Percentiles rank a stretch among this genome's conserved stretches.
These are phyloP conservation scores for Alnus glutinosa DNA, from an alignment of 306 rosid genomes.

Conservation along the genomic window DNA sequence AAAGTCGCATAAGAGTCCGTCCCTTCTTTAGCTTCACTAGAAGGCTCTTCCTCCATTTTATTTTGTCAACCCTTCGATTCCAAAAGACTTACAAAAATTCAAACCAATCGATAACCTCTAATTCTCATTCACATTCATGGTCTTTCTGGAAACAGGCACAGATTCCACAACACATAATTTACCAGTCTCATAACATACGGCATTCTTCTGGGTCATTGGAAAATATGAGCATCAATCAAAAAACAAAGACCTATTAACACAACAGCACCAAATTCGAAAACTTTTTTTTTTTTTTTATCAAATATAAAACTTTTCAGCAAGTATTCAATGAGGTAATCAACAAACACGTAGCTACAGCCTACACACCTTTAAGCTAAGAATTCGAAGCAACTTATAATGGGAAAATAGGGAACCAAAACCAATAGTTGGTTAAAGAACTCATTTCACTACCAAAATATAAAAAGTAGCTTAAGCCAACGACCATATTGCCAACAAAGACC, in stretches of 20 bases:
- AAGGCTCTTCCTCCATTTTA: slow-evolving; percentile 17
- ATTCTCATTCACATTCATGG: neutral
- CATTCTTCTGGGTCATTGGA: neutral
- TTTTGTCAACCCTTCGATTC: slow-evolving; percentile 7
- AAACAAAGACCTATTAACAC: neutral
- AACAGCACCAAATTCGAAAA: neutral
- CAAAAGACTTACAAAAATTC: neutral
- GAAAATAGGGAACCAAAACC: neutral
- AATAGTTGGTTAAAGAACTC: neutral
- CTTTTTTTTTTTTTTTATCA: neutral
- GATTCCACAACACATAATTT: neutral
- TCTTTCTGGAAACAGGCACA: neutral
- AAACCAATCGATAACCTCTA: slow-evolving; percentile 8
- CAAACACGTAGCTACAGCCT: neutral
- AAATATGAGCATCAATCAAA: neutral
- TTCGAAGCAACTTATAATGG: neutral
- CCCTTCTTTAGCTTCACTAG: slow-evolving; percentile 17
- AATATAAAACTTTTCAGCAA: neutral
- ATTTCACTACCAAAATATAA: neutral
- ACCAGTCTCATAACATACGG: no score
- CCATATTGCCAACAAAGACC: neutral
- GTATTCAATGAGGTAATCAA: neutral
- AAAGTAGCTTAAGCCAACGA: neutral
- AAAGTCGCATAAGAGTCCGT: neutral
- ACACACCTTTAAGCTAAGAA: neutral